phyloP scores from a whole-genome alignment of 2,329 filamentous ascomycete genomes.

The Periconia digitata region DNA sequence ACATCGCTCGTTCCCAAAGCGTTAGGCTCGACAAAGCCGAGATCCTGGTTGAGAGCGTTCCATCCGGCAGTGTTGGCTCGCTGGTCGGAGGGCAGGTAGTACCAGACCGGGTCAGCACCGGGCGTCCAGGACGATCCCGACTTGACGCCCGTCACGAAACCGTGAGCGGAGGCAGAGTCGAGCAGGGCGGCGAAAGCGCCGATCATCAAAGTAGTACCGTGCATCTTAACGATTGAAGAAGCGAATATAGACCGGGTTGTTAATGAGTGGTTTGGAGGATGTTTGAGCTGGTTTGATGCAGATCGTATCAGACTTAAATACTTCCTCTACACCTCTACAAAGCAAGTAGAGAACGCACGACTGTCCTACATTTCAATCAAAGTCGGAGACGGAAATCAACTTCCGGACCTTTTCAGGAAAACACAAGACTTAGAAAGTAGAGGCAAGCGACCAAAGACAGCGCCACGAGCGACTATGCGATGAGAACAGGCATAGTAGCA shows the following conservation, averaged over 20 bases:
- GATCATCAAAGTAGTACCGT: background rate
- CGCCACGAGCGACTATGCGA: background rate
- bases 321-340: background rate
- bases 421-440: background rate
- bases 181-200: constrained; percentile 3
- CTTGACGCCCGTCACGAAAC: constrained; percentile 30
- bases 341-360: background rate
- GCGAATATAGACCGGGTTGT: background rate
- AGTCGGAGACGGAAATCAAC: background rate
- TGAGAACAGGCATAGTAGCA: background rate
- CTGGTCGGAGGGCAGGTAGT: constrained; percentile 25
- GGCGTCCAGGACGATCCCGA: constrained; percentile 25
- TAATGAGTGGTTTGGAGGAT: background rate
- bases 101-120: constrained; percentile 38
- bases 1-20: constrained; percentile 30
- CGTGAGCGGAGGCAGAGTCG: constrained; percentile 15
- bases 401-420: background rate
- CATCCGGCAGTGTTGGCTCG: constrained; percentile 37
- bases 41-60: constrained; percentile 40
- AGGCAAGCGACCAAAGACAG: background rate
- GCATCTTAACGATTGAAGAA: background rate
- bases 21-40: constrained; percentile 40
- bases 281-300: constrained; percentile 1
- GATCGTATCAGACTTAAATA: constrained; percentile 1
- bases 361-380: background rate